phyloP scores from a whole-genome alignment of 2,329 filamentous ascomycete species.

The Sarocladiaceae sp. region DNA sequence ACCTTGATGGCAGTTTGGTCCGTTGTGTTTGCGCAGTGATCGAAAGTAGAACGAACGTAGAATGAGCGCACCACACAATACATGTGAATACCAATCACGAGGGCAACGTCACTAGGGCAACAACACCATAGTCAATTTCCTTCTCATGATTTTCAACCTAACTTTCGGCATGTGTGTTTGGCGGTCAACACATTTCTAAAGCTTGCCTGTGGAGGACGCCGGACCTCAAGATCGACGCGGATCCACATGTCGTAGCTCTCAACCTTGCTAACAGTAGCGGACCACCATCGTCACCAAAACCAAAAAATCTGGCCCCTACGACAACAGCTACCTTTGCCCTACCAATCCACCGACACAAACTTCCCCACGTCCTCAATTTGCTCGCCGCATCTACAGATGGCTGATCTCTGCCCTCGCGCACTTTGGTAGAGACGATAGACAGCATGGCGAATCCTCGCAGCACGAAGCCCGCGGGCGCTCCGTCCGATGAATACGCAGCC shows the following conservation, averaged over 20 bases:
- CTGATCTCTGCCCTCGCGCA: slow-evolving; percentile 1
- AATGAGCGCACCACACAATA: no score
- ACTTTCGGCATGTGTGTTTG: no score
- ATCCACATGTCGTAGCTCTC: neutral
- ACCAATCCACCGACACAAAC: neutral
- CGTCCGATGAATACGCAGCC: slow-evolving; percentile 43
- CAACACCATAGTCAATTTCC: no score
- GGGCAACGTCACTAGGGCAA: no score
- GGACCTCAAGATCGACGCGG: neutral
- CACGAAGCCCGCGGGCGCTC: slow-evolving; percentile 21
- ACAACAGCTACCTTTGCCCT: neutral
- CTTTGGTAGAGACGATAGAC: slow-evolving; percentile 1
- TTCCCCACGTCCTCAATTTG: neutral
- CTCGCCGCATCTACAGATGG: neutral
- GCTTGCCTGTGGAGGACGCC: no score
- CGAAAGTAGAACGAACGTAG: neutral
- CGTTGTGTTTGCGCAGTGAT: neutral
- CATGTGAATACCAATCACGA: neutral
- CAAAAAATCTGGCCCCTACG: slow-evolving; percentile 6
- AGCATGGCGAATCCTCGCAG: slow-evolving; percentile 18
- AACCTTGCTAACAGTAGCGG: neutral
- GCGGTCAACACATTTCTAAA: no score
- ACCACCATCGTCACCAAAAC: neutral
- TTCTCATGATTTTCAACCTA: no score
- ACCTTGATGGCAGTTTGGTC: neutral